Base-by-base conservation (phyloP, 1,284 basidiomycete genomes). In the Apiotrichum montevideense region DNA sequence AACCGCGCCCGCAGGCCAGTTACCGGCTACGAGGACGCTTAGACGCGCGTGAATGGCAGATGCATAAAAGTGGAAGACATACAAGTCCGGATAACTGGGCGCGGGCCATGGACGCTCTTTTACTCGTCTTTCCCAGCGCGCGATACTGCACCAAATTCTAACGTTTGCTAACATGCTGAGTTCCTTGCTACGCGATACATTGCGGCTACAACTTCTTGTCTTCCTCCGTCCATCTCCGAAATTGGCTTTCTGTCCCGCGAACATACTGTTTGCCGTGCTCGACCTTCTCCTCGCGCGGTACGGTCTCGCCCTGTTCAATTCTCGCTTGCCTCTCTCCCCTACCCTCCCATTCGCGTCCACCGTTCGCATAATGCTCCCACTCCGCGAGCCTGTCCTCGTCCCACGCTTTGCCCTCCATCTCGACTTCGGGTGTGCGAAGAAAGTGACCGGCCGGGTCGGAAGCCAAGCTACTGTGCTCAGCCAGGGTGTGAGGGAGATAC, bases 341-440 rank as follows among this genome's bases (percentile, higher is more conserved):
- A 0, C 87, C 88, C 32, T 78, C 76, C 90, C 90, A 94, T 4
- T 76, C 72, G 57, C 71, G 71, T 0, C 86, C 85, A 7, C 74
- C 79, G 66, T 90, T 90, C 40, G 77, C 80, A 58, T 82, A 78
- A 53, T 66, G 69, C 72, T 94, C 89, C 91, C 91, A 94, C 42
- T 79, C 78, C 40, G 72, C 71, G 50, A 94, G 77, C 37, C 83
- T 80, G n/a, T 80, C 80, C 63, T 90, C 84, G 69, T 94, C 87
- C 82, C 88, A 90, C 8, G 71, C 65, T 70, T 87, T 89, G n/a
- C 73, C 80, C 2, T 77, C 73, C 33, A 66, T 58, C 62, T 86
- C 84, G 1, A 79, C 81, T 15, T 80, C 81, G 34, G 79, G 75
- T 42, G 78, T 79, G 58, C 89, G 72, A 60, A 90, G 85, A 10